These are phyloP conservation scores for Rhodotorula kratochvilovae DNA, from an alignment of 768 basidiomycete species.

Conservation along the genomic window DNA sequence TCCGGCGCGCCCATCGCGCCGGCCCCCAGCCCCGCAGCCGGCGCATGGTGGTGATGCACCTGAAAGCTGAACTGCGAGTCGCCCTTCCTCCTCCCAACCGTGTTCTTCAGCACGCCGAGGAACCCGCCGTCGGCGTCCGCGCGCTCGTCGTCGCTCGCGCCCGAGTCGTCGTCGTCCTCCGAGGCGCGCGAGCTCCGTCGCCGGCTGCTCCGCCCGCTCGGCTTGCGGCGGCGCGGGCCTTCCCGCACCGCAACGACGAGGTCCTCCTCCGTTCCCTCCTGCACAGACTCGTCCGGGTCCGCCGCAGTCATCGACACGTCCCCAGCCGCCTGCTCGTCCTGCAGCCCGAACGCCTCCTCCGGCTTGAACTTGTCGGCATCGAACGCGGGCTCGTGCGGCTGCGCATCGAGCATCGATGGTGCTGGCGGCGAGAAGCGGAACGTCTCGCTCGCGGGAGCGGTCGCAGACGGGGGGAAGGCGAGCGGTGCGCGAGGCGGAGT, in stretches of 20 bases:
- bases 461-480: slow-evolving; percentile 8
- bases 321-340: slow-evolving; percentile 1
- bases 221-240: not conserved
- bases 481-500: slow-evolving; percentile 24
- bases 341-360: slow-evolving; percentile 19
- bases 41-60: slow-evolving; percentile 35
- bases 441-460: not conserved
- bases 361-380: slow-evolving; percentile 12
- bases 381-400: slow-evolving; percentile 11
- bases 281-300: not conserved
- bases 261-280: not conserved
- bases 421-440: slow-evolving; percentile 5
- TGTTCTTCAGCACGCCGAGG: slow-evolving; percentile 11
- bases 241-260: not conserved
- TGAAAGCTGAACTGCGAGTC: slow-evolving; percentile 35
- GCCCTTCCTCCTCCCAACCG: not conserved
- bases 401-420: not conserved
- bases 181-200: not conserved
- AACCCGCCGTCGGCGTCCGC: not conserved
- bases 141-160: not conserved
- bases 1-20: slow-evolving; percentile 36
- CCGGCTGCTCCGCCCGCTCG: not conserved
- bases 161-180: not conserved
- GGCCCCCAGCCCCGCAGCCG: slow-evolving; percentile 6
- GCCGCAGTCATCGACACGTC: slow-evolving; percentile 15